phyloP scores from a whole-genome alignment of 2,329 filamentous ascomycete species.

The Hymenoscyphus linearis region DNA sequence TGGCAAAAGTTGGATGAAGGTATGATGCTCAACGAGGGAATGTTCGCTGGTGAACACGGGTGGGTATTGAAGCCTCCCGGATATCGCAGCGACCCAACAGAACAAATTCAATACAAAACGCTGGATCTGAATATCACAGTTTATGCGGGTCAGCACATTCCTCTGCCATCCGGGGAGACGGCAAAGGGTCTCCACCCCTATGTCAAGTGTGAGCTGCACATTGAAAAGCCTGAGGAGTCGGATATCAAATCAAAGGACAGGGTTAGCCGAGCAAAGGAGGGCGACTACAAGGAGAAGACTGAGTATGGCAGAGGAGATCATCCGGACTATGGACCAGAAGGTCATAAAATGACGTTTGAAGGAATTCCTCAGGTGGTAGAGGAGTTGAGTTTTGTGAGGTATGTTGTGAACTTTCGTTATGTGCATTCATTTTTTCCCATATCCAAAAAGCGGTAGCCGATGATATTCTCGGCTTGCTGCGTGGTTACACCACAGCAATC shows the following conservation, averaged over 20 bases:
- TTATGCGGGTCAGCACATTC: slow-evolving; percentile 71
- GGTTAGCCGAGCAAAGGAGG: slow-evolving; percentile 46
- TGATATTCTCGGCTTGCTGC: not conserved
- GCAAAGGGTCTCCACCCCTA: slow-evolving; percentile 58
- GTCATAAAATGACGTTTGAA: slow-evolving; percentile 54
- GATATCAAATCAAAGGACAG: slow-evolving; percentile 24
- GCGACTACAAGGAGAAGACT: slow-evolving; percentile 56
- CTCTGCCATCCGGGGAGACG: slow-evolving; percentile 53
- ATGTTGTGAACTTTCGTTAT: slow-evolving; percentile 2
- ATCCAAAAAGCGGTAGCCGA: not conserved
- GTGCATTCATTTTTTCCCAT: not conserved
- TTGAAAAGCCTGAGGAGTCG: slow-evolving; percentile 53
- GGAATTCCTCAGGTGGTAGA: slow-evolving; percentile 53
- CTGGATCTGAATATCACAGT: slow-evolving; percentile 68
- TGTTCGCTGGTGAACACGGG: slow-evolving; percentile 77
- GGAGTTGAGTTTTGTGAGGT: slow-evolving; percentile 70
- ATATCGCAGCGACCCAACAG: slow-evolving; percentile 48
- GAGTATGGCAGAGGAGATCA: slow-evolving; percentile 51
- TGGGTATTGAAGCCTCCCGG: slow-evolving; percentile 81
- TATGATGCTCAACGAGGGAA: slow-evolving; percentile 93
- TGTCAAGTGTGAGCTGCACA: slow-evolving; percentile 75
- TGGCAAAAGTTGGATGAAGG: slow-evolving; percentile 89
- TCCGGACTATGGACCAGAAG: slow-evolving; percentile 54
- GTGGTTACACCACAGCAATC: slow-evolving; percentile 1
- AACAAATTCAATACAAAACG: slow-evolving; percentile 39